These are phyloP conservation scores for Neoascochyta sp. DNA, from an alignment of 2,329 filamentous ascomycete genomes.

Conservation along the genomic window DNA sequence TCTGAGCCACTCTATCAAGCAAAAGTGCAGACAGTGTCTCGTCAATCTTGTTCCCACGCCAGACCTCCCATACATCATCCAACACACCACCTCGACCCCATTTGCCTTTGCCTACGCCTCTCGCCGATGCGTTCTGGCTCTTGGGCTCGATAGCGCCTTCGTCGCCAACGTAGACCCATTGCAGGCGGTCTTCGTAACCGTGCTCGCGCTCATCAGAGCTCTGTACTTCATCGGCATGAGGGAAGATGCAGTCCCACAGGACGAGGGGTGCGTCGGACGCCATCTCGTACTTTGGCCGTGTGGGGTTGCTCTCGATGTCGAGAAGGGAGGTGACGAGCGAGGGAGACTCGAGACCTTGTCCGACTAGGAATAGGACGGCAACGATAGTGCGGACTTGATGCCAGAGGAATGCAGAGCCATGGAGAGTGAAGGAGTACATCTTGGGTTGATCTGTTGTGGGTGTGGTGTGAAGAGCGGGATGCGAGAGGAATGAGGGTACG, in stretches of 20 bases:
- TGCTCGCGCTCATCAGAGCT: constrained; percentile 36
- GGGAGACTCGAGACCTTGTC: constrained; percentile 78
- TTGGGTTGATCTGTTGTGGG: constrained; percentile 45
- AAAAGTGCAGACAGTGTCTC: constrained; percentile 76
- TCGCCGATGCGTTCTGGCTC: constrained; percentile 9
- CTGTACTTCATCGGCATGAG: constrained; percentile 44
- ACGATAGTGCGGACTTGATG: constrained; percentile 96
- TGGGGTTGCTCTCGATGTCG: constrained; percentile 65
- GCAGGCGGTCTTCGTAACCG: constrained; percentile 57
- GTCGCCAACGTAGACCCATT: constrained; percentile 79
- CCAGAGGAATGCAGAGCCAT: constrained; percentile 93
- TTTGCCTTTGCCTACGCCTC: constrained; percentile 24
- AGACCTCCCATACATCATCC: constrained; percentile 70
- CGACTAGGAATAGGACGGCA: constrained; percentile 85
- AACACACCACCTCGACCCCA: constrained; percentile 36
- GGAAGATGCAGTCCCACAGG: constrained; percentile 94
- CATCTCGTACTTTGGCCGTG: constrained; percentile 85
- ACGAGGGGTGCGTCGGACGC: constrained; percentile 86
- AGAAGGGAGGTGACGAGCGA: constrained; percentile 70
- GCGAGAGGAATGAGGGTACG: constrained; percentile 25
- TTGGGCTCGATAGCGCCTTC: constrained; percentile 51
- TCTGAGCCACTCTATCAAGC: constrained; percentile 57
- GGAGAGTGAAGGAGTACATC: constrained; percentile 82
- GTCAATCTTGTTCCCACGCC: constrained; percentile 83
- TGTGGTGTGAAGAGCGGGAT: constrained; percentile 21